Evolutionary conservation across 179 eudicot genomes (phyloP).

Genomic region (Carnegiea gigantea): DNA sequence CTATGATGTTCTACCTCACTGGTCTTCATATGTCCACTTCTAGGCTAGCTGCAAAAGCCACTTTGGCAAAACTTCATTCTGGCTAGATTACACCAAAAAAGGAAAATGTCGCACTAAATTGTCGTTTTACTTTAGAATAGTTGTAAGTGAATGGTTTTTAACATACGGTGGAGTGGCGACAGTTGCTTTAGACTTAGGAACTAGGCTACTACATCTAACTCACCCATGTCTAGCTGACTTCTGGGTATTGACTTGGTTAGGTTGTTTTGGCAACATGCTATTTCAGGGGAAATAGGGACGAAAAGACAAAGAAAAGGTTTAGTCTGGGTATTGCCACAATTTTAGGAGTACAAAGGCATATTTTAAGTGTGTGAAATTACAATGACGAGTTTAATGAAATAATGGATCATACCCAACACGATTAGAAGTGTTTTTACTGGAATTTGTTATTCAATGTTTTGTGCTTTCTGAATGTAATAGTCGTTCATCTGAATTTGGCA

Average conservation of each 20-base stretch:
- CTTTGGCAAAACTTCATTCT: too few relatives aligned
- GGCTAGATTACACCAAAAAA: too few relatives aligned
- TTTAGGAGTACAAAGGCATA: background rate
- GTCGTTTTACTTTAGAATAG: too few relatives aligned
- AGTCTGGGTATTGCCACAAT: too few relatives aligned
- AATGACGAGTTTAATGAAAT: background rate
- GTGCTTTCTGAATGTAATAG: background rate
- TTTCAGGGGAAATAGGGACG: background rate
- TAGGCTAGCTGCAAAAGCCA: too few relatives aligned
- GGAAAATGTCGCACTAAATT: too few relatives aligned
- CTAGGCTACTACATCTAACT: background rate
- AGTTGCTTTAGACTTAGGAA: background rate
- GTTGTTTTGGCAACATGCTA: background rate
- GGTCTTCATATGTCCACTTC: background rate
- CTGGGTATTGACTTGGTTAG: too few relatives aligned
- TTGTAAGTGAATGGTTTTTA: too few relatives aligned
- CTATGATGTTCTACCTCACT: background rate
- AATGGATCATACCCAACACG: background rate
- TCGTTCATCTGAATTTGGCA: conserved; percentile 36
- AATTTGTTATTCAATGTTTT: background rate
- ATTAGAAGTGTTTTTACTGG: background rate
- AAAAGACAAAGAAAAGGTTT: background rate
- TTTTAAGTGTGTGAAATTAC: background rate
- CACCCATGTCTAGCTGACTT: background rate
- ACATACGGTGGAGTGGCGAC: too few relatives aligned